These are phyloP conservation scores for Euphorbia schlechtendalii DNA, from an alignment of 441 rosid species.

Conservation along the genomic window DNA sequence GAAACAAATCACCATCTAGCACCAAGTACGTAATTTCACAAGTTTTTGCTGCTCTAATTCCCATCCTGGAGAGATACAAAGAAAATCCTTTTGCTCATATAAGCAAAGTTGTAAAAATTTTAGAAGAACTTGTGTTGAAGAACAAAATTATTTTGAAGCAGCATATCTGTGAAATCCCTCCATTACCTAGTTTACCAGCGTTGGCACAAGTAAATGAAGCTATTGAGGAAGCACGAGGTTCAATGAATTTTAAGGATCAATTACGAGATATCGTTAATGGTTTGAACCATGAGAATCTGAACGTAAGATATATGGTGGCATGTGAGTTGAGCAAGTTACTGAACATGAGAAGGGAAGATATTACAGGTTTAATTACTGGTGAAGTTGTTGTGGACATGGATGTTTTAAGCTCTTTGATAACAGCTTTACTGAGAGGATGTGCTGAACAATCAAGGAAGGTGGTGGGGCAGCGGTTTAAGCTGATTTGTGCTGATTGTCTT, in stretches of 20 bases:
- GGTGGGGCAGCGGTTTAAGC: slow-evolving; percentile 89
- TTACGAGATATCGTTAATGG: slow-evolving; percentile 74
- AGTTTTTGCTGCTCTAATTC: slow-evolving; percentile 95
- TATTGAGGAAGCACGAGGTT: slow-evolving; percentile 94
- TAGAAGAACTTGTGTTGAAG: slow-evolving; percentile 89
- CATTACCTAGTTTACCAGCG: slow-evolving; percentile 76
- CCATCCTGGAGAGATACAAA: slow-evolving; percentile 79
- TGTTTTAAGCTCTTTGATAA: slow-evolving; percentile 74
- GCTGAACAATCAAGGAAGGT: slow-evolving; percentile 96
- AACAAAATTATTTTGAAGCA: slow-evolving; percentile 76
- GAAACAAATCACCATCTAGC: slow-evolving; percentile 77
- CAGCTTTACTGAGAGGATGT: slow-evolving; percentile 89
- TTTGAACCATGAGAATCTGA: slow-evolving; percentile 89
- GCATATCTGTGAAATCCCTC: slow-evolving; percentile 91
- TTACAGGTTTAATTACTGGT: slow-evolving; percentile 67
- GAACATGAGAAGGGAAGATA: slow-evolving; percentile 62
- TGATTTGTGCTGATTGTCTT: slow-evolving; percentile 94
- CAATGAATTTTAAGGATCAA: slow-evolving; percentile 87
- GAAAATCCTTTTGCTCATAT: slow-evolving; percentile 47
- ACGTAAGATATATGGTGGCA: slow-evolving; percentile 97
- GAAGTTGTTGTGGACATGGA: slow-evolving; percentile 88
- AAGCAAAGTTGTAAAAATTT: slow-evolving; percentile 71
- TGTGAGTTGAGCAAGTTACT: slow-evolving; percentile 93
- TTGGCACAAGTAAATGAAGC: slow-evolving; percentile 80
- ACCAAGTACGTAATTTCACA: slow-evolving; percentile 88